Conservation (phyloP, 345 rosid genomes). For the Erodium maritimum region DNA sequence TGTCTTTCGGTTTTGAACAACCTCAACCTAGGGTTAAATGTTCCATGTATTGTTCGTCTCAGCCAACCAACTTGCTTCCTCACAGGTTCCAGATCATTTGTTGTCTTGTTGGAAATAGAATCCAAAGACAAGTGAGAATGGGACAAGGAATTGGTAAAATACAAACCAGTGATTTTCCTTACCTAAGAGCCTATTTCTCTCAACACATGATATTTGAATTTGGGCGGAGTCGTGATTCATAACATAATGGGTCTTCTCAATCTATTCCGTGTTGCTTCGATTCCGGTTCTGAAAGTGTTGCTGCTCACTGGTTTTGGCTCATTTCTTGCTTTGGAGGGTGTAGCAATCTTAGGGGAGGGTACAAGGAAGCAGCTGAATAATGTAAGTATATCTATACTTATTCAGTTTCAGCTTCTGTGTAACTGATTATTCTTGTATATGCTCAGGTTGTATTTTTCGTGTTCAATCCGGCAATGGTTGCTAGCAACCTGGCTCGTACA, state of each 20-base stretch:
- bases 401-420: background rate
- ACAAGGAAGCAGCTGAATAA: conserved; percentile 23
- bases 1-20: too few species aligned
- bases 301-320: conserved; percentile 32
- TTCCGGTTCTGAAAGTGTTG: conserved; percentile 30
- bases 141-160: too few species aligned
- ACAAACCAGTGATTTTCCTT: too few species aligned
- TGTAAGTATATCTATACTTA: conserved; percentile 8
- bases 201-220: too few species aligned
- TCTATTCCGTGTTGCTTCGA: conserved; percentile 20
- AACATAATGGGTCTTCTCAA: conserved; percentile 28
- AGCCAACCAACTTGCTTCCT: too few species aligned
- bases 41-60: too few species aligned
- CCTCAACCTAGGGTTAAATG: too few species aligned
- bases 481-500: conserved; percentile 27
- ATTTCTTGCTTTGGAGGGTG: conserved; percentile 21
- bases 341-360: conserved; percentile 23
- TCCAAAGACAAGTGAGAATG: too few species aligned
- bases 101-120: too few species aligned
- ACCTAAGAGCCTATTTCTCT: too few species aligned
- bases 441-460: conserved; percentile 28
- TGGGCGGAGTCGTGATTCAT: too few species aligned
- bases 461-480: conserved; percentile 33
- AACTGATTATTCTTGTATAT: background rate
- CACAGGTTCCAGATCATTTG: too few species aligned